Conservation (phyloP, 208 protist species). For the Trypanosoma brucei region DNA sequence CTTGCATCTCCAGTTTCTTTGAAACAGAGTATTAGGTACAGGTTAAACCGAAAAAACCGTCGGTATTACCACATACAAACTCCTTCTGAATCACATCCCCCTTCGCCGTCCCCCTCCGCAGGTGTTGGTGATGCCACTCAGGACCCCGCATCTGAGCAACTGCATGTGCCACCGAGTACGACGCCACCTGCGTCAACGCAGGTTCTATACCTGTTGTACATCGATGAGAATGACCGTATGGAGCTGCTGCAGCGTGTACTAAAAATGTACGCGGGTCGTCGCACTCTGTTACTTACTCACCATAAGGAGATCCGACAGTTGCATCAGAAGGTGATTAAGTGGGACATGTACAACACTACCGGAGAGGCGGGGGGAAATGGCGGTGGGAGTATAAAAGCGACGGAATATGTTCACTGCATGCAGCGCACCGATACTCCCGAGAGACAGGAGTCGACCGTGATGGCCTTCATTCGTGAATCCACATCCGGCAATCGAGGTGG, state of each 20-base stretch:
- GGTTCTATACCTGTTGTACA: conserved; percentile 42
- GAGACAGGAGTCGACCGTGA: conserved; percentile 20
- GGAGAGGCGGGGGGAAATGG: neutral
- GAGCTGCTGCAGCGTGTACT: conserved; percentile 47
- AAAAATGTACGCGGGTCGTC: conserved; percentile 36
- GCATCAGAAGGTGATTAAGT: conserved; percentile 36
- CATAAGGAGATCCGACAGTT: conserved; percentile 68
- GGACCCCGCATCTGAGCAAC: neutral
- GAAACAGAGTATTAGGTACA: conserved; percentile 31
- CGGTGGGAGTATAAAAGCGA: conserved; percentile 1
- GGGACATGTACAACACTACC: conserved; percentile 31
- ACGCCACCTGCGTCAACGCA: conserved; percentile 42
- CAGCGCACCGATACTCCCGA: conserved; percentile 45
- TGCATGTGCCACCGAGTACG: conserved; percentile 27
- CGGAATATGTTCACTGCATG: conserved; percentile 25
- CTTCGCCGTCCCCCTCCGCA: conserved; percentile 6
- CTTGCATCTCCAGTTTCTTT: conserved; percentile 37
- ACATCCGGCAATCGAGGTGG: neutral
- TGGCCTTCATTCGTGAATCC: conserved; percentile 19
- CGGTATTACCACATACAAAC: conserved; percentile 65
- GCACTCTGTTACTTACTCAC: conserved; percentile 63
- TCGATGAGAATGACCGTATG: conserved; percentile 49
- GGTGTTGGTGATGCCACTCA: neutral
- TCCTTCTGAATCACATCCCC: conserved; percentile 25
- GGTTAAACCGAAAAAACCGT: conserved; percentile 50